Evolutionary conservation across 2,329 filamentous ascomycete species (phyloP), one percentile per base, ranked within the genome.

Genomic region (Fusarium sp.): DNA sequence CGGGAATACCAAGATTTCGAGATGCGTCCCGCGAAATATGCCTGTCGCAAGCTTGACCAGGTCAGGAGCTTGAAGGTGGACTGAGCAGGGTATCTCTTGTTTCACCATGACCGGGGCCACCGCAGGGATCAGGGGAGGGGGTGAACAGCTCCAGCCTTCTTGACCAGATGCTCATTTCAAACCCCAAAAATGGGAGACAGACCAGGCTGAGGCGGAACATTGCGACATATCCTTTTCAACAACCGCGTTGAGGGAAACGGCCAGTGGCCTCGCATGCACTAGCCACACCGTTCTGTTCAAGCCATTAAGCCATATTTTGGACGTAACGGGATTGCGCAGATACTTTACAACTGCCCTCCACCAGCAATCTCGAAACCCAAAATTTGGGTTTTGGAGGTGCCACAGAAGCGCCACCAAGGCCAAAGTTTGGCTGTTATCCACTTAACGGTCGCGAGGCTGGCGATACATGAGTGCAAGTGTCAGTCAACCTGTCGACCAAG

Each of bases 81-180:
- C 84, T 84, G 85, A 84, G 76, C 85, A 87, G 84, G 86, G 85
- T 83, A 81, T 75, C 76, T 82, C 79, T 80, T 85, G 87, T 88
- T 88, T 88, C 87, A 88, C 84, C 82, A 78, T 78, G 81, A 81
- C 83, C 81, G 79, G 84, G 84, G 80, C 77, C 72, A 75, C 78
- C 77, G 77, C 79, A 79, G 74, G 64, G 62, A 62, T 73, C 70
- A 78, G 66, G 77, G 77, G 70, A 70, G 72, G 69, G 69, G 69
- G 76, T 65, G 62, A 44, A 30, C 17, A 62, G 77, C 76, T 68
- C 61, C 51, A 68, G 45, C 59, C 60, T 65, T 38, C 32, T 38
- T 38, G 75, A 66, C 72, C 62, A 75, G 69, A 62, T 75, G 52
- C 66, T 71, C 67, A 71, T 59, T 62, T 61, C 68, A 61, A 57